phyloP scores from a whole-genome alignment of 2,329 filamentous ascomycete genomes.

The Thermoascus crustaceus region DNA sequence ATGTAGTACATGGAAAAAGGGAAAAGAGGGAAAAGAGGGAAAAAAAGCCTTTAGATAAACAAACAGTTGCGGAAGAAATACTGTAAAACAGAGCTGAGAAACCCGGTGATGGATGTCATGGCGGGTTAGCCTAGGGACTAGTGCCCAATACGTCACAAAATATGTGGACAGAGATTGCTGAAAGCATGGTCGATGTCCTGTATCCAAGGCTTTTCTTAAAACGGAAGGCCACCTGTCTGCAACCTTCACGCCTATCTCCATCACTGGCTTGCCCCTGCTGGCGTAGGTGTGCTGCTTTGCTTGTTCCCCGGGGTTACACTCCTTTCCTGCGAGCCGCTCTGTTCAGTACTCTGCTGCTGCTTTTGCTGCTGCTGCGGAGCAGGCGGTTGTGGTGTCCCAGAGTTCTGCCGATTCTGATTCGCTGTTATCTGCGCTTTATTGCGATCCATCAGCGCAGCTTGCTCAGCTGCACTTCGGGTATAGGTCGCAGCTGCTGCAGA shows the following conservation, averaged over 20 bases:
- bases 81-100: not conserved
- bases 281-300: slow-evolving; percentile 9
- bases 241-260: not conserved
- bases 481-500: slow-evolving; percentile 29
- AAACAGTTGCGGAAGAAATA: slow-evolving; percentile 2
- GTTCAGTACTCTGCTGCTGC: slow-evolving; percentile 2
- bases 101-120: not conserved
- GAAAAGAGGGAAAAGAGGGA: slow-evolving; percentile 1
- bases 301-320: slow-evolving; percentile 27
- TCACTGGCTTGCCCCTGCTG: slow-evolving; percentile 4
- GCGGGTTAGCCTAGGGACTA: too few species aligned
- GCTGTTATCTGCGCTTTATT: slow-evolving; percentile 30
- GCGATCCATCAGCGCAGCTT: slow-evolving; percentile 31
- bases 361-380: slow-evolving; percentile 9
- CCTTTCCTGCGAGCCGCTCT: slow-evolving; percentile 24
- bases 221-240: not conserved
- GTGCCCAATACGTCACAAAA: too few species aligned
- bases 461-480: slow-evolving; percentile 32
- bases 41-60: slow-evolving; percentile 2
- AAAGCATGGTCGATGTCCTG: too few species aligned
- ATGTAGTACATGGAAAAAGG: slow-evolving; percentile 1
- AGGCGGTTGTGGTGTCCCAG: slow-evolving; percentile 27
- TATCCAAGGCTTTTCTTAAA: slow-evolving; percentile 1
- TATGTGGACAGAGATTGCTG: too few species aligned
- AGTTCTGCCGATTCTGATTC: slow-evolving; percentile 23